Base-by-base conservation (phyloP, 208 protist genomes). In the Wallacemonas sp. region DNA sequence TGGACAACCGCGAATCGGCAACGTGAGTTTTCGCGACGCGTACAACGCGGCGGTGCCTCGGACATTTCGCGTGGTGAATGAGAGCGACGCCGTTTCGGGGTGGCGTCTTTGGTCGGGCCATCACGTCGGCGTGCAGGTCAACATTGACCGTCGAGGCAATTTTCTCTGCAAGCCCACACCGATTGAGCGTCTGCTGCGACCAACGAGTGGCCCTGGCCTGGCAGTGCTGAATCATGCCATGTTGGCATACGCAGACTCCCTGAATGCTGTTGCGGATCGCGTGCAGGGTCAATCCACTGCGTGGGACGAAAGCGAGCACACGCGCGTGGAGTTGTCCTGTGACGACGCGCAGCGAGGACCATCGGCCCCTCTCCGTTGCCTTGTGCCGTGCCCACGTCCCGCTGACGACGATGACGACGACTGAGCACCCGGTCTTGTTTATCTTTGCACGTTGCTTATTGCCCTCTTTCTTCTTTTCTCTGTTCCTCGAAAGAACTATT, bases 61-160 rank as follows among this genome's bases (percentile, higher is more conserved):
- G 46, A 91, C 81, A 12, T 92, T 91, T 53, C 82, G 89, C 44
- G 78, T 93, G 1, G 89, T 93, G n/a, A 95, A 95, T 54, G 86
- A 95, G 59, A 89, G 78, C 53, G 89, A 95, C 61, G 81, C 73
- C 2, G 86, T 95, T n/a, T 81, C 81, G 1, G 69, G 79, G 17
- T 81, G 88, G 45, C 72, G 66, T 33, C 32, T 90, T 30, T 72
- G 80, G 21, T 68, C 76, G n/a, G 83, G 77, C 19, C 71, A 79
- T 27, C 86, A 95, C 63, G 82, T 93, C 29, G 89, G 89, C 5
- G 70, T 82, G 44, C 84, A 95, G 50, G 85, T 95, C 42, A 76
- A 81, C 64, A 81, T 95, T 58, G 85, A 91, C 46, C 79, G 82
- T 17, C 65, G 85, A 67, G 86, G 86, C 17, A 91, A 90, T 71